Evolutionary conservation across 352 stramenopile species (phyloP), one percentile per base, ranked within the genome.

Genomic region (Blastocystis sp.): DNA sequence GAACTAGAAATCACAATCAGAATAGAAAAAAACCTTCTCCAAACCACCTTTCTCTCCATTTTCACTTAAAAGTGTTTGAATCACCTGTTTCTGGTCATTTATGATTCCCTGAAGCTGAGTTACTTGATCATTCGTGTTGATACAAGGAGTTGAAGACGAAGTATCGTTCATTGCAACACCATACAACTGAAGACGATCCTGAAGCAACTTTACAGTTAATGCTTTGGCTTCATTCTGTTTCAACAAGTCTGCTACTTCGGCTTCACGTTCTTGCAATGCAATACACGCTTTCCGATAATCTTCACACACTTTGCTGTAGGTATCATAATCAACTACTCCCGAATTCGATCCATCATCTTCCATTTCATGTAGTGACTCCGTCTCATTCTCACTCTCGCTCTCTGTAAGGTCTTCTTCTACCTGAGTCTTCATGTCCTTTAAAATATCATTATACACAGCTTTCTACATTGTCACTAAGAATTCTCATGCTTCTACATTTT

Each of bases 141-240:
- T 48, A 48, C 40, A 48, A 9, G 40, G 9, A 9, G 40, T 9
- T 15, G 56, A n/a, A n/a, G 56, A 13, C 27, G 56, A 54, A 0
- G 3, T 24, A 22, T 64, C 30, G 48, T 5, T 40, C 37, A n/a
- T 19, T 13, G 44, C 48, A 9, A 57, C 64, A 11, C 73, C 73
- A 24, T 68, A 66, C 4, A 22, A 44, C 24, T 68, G 73, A 33
- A 84, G 33, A 42, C 59, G 73, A 57, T 84, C 73, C 35, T 60
- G 51, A 13, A 84, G 51, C 44, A 84, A 44, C 53, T 84, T 84
- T 35, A 84, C 59, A 5, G 73, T 84, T 17, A 84, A 35, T 42
- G 42, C 15, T 57, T 84, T 84, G 51, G 73, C 73, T 22, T 84
- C 73, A 57, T 69, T 66, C 51, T 84, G 42, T 57, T 84, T 84